Evolutionary conservation across 2,329 filamentous ascomycete genomes (phyloP).

Genomic region (Fusarium sp.): DNA sequence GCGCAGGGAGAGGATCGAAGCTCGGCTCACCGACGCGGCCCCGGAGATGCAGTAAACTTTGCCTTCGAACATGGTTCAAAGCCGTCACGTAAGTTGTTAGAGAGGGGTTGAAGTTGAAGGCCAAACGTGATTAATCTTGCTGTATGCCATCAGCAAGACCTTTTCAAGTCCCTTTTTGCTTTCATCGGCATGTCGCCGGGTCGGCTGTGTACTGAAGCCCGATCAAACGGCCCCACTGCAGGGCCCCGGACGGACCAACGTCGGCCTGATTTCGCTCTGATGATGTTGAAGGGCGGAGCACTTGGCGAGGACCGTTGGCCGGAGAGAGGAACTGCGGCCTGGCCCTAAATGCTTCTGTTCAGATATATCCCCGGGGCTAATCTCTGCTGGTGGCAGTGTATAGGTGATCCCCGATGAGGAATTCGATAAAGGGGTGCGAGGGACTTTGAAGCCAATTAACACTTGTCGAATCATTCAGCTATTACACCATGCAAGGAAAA

Average conservation of each 20-base stretch:
- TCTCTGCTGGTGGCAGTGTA: neutral
- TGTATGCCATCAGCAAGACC: neutral
- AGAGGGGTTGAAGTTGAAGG: neutral
- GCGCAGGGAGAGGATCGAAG: neutral
- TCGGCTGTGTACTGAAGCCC: neutral
- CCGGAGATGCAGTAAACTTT: neutral
- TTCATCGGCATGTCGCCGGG: neutral
- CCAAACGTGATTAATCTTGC: too few species aligned
- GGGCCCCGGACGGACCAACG: neutral
- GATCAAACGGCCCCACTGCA: neutral
- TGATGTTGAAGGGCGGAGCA: neutral
- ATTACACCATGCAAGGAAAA: neutral
- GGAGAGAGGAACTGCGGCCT: neutral
- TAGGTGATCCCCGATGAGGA: neutral
- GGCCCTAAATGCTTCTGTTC: neutral
- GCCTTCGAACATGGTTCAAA: neutral
- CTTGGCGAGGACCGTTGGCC: neutral
- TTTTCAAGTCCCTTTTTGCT: neutral
- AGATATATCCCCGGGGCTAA: neutral
- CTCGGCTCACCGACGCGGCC: neutral
- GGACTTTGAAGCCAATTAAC: neutral
- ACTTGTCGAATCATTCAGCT: neutral
- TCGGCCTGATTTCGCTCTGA: neutral
- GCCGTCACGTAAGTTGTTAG: neutral
- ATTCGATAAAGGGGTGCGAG: neutral